Evolutionary conservation across 2,329 filamentous ascomycete genomes (phyloP).

Genomic region (Trichoderma koningii): DNA sequence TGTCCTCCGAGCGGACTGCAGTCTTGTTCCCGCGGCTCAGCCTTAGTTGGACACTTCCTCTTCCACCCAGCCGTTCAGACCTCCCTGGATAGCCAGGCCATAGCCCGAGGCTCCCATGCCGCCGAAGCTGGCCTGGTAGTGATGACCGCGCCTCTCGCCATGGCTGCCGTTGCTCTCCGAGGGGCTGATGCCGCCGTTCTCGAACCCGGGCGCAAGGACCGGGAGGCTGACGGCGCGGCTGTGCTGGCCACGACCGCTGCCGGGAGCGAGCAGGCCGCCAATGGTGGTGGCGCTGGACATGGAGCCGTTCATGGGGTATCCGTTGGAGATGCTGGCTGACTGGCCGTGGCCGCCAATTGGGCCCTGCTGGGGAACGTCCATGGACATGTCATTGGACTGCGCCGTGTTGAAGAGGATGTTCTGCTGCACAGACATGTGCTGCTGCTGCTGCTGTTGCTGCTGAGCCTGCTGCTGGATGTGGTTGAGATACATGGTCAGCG

Average conservation of each 20-base stretch:
- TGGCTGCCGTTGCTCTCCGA: conserved; percentile 50
- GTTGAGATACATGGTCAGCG: conserved; percentile 88
- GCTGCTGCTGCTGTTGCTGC: conserved; percentile 72
- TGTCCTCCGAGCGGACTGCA: conserved; percentile 29
- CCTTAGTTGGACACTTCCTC: conserved; percentile 63
- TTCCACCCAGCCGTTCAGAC: conserved; percentile 68
- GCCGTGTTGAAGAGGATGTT: conserved; percentile 77
- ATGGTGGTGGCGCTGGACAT: conserved; percentile 67
- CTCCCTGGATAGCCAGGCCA: conserved; percentile 64
- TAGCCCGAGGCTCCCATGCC: conserved; percentile 60
- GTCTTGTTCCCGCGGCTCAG: conserved; percentile 29
- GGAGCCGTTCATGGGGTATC: conserved; percentile 57
- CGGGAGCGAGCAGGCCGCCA: conserved; percentile 74
- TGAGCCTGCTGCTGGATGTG: conserved; percentile 75
- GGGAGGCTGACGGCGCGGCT: conserved; percentile 89
- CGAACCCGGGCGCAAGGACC: conserved; percentile 63
- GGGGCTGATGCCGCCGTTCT: conserved; percentile 59
- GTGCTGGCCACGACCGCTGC: conserved; percentile 61
- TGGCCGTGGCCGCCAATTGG: conserved; percentile 64
- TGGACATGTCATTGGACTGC: conserved; percentile 57
- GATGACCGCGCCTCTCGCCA: conserved; percentile 63
- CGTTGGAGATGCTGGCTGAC: conserved; percentile 67
- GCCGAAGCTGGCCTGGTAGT: conserved; percentile 65
- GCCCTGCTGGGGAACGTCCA: conserved; percentile 63
- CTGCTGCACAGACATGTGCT: conserved; percentile 73